Percentiles rank a stretch among this genome's conserved stretches.
Conservation (phyloP, 768 basidiomycete species). For the Phanerochaete sordida region DNA sequence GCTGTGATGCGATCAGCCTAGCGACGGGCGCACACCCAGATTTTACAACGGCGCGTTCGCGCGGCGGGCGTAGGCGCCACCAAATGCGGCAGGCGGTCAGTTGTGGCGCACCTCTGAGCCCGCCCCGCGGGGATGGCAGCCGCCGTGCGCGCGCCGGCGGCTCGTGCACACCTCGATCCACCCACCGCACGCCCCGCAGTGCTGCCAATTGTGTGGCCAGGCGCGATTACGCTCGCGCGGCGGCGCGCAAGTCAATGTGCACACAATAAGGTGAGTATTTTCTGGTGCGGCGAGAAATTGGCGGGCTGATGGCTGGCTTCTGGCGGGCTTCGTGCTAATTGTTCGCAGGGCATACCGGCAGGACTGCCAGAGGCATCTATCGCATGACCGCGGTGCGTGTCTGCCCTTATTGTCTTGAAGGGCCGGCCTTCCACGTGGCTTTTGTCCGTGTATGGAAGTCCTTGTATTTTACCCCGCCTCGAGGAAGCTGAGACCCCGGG, state of each 20-base stretch:
- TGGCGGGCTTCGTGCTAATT: background rate
- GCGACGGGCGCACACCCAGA: background rate
- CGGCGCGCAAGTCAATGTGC: background rate
- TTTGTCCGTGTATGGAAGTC: background rate
- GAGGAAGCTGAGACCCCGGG: background rate
- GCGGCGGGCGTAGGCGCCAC: background rate
- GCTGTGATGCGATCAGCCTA: background rate
- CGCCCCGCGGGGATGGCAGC: too few species aligned
- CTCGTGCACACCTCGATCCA: background rate
- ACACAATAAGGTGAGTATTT: conserved; percentile 2
- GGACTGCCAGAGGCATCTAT: background rate
- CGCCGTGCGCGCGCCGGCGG: background rate
- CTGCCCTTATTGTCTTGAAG: background rate
- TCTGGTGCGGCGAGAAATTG: background rate
- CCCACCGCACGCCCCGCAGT: background rate
- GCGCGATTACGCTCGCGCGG: background rate
- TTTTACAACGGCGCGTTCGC: background rate
- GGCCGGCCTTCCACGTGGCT: background rate
- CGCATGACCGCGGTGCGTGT: background rate
- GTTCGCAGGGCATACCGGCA: background rate
- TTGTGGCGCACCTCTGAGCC: background rate
- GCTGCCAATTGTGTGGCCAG: background rate
- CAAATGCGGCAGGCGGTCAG: background rate
- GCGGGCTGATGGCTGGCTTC: background rate
- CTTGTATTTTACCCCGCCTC: conserved; percentile 1